phyloP scores from a whole-genome alignment of 2,329 filamentous ascomycete species.

The Sporothrix globosa region DNA sequence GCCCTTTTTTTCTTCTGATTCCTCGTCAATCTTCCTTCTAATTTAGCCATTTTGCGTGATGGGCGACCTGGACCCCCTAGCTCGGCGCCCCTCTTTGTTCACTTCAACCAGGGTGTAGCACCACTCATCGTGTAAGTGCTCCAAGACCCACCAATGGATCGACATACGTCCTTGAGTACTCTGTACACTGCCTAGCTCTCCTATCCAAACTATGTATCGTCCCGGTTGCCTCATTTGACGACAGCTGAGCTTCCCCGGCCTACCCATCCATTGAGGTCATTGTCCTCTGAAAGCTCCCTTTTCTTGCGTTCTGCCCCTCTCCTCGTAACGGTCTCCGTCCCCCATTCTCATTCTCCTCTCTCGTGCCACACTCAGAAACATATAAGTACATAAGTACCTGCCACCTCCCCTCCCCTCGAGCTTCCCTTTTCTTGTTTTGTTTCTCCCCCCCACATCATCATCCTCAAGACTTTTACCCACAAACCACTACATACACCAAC shows the following conservation, averaged over 20 bases:
- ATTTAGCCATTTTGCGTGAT: slow-evolving; percentile 16
- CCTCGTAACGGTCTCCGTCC: background rate
- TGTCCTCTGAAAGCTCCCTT: background rate
- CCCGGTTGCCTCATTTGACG: slow-evolving; percentile 17
- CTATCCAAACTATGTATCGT: background rate
- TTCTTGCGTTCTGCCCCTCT: background rate
- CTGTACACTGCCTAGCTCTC: background rate
- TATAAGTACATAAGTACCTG: slow-evolving; percentile 33
- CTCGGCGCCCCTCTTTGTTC: background rate
- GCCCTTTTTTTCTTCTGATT: background rate
- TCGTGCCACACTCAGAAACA: slow-evolving; percentile 22
- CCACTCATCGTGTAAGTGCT: background rate
- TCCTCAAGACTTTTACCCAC: background rate
- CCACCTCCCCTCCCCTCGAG: background rate
- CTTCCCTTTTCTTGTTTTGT: background rate
- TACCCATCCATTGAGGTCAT: slow-evolving; percentile 11
- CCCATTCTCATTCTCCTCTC: background rate
- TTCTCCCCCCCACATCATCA: background rate
- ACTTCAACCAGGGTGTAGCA: background rate
- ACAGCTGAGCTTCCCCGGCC: slow-evolving; percentile 1
- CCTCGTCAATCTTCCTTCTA: too few species aligned
- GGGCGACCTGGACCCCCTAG: background rate
- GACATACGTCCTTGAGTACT: background rate
- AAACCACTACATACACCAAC: slow-evolving; percentile 1
- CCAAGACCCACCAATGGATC: background rate